These are phyloP conservation scores for Brassica napus DNA, from an alignment of 345 rosid genomes.

Conservation along the genomic window DNA sequence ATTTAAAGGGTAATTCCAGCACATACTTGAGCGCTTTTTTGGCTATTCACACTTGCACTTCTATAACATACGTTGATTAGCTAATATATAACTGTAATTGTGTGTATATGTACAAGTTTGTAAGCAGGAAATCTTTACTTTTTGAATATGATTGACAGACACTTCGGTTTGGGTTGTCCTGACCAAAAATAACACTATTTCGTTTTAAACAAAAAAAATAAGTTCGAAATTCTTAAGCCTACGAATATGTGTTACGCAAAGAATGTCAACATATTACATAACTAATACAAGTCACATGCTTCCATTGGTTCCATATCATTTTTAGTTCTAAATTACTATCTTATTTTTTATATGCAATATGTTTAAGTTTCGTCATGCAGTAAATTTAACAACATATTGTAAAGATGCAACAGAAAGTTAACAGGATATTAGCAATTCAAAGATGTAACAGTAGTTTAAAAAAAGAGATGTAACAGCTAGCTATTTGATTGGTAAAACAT, in stretches of 20 bases:
- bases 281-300: neutral
- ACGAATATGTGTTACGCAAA: neutral
- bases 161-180: neutral
- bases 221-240: neutral
- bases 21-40: neutral
- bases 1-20: constrained; percentile 4
- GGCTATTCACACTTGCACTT: neutral
- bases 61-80: constrained; percentile 1
- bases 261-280: neutral
- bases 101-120: constrained; percentile 4
- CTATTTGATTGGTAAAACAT: neutral
- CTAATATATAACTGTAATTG: constrained; percentile 26
- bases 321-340: neutral
- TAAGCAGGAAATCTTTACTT: constrained; percentile 20
- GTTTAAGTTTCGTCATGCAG: neutral
- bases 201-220: neutral
- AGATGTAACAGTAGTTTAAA: too few species aligned
- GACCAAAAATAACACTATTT: neutral
- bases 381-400: neutral
- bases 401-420: neutral
- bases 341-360: neutral
- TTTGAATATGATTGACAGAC: constrained; percentile 12
- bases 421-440: neutral
- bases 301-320: neutral
- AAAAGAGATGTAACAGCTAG: neutral